Evolutionary conservation across 2,329 filamentous ascomycete genomes (phyloP), one percentile per base, ranked within the genome.

Genomic region (Chaetomium strumarium): DNA sequence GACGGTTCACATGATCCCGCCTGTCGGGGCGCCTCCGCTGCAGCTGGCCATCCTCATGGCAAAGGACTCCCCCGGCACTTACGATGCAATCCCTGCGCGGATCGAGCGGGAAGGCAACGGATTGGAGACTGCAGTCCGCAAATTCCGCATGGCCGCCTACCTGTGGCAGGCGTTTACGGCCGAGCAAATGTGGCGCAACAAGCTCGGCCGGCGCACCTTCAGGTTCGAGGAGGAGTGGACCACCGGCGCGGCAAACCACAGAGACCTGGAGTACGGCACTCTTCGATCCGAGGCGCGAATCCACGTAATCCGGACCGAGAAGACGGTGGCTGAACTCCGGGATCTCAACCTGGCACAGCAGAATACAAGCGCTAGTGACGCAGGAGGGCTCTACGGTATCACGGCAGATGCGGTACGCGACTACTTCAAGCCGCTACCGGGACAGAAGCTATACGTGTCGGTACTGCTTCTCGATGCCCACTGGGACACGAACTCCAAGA

Each of bases 151-250:
- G 87, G 86, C 90, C 16, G 92, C 90, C 20, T 96, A 97, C 66
- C 76, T 97, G 13, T 97, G 93, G 91, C 93, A 99, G 67, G 90
- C 91, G 8, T 97, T 95, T 64, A 97, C 92, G 0, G 90, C 89
- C 7, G 93, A 99, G 68, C 91, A 97, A 67, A 97, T 97, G 92
- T 86, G 83, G 67, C 84, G 90, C 57, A 88, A 96, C 66, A 88
- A 86, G 55, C 82, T 97, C 60, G 90, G 91, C 10, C 81, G 92
- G 53, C 83, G 92, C 52, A 85, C 82, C 49, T 97, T 96, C 68
- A 80, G 91, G 40, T 91, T 95, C 57, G 93, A 97, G 62, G 93
- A 99, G 68, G 88, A 96, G 66, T 97, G 93, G 93, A 88, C 88
- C 55, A 82, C 83, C 2, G 91, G 91, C 8, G 88, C 88, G 1